These are phyloP conservation scores for Viola pubescens DNA, from an alignment of 441 rosid species.

Conservation along the genomic window DNA sequence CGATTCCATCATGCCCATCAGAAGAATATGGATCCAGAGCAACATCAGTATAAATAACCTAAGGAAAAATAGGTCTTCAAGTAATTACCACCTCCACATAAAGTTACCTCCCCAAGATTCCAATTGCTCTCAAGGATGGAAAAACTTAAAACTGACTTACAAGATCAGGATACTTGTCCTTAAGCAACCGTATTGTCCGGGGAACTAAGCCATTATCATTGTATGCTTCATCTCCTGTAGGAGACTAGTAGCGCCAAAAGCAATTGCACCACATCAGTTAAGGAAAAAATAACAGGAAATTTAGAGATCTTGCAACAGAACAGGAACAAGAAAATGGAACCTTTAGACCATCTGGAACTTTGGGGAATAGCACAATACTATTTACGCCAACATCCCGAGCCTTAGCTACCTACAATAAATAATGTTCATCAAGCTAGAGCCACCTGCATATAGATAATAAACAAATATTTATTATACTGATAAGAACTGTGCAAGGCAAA, in stretches of 20 bases:
- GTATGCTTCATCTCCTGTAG: constrained; percentile 90
- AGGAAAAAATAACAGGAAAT: background rate
- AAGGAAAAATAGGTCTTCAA: constrained; percentile 10
- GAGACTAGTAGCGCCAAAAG: constrained; percentile 36
- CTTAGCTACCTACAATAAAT: constrained; percentile 62
- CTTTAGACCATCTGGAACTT: constrained; percentile 95
- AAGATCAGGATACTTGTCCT: constrained; percentile 89
- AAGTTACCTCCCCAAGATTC: background rate
- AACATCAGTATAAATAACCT: constrained; percentile 95
- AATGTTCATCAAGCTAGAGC: background rate
- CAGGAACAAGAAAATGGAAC: constrained; percentile 29
- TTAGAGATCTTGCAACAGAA: background rate
- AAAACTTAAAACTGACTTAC: constrained; percentile 35
- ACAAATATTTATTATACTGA: background rate
- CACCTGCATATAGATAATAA: too few species aligned
- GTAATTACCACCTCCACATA: background rate
- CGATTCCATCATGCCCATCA: constrained; percentile 96
- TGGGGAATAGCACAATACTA: constrained; percentile 79
- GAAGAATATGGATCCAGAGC: constrained; percentile 96
- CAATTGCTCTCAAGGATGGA: background rate
- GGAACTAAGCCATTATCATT: constrained; percentile 90
- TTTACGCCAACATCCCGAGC: constrained; percentile 94
- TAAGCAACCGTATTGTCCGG: constrained; percentile 74
- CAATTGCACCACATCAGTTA: constrained; percentile 10
- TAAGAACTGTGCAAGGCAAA: constrained; percentile 4